These are phyloP conservation scores for Pythium myriotylum DNA, from an alignment of 352 stramenopile species.

Conservation along the genomic window DNA sequence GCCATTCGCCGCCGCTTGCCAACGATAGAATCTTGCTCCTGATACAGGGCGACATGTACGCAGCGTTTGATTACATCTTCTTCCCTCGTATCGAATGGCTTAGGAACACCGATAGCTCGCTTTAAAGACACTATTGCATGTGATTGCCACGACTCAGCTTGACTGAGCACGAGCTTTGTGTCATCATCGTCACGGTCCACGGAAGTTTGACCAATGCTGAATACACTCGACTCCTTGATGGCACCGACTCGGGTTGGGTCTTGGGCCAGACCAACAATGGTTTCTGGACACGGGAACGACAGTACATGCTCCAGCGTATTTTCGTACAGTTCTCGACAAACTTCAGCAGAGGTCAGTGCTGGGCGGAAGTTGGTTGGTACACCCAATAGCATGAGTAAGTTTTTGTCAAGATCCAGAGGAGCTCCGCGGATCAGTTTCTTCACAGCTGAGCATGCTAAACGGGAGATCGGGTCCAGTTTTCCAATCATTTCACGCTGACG, in stretches of 20 bases:
- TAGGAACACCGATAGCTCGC: constrained; percentile 63
- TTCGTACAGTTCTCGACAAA: constrained; percentile 44
- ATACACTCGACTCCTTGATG: constrained; percentile 36
- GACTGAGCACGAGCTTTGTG: constrained; percentile 38
- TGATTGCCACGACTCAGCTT: constrained; percentile 53
- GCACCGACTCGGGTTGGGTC: constrained; percentile 29
- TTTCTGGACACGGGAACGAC: constrained; percentile 73
- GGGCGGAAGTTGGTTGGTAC: constrained; percentile 81
- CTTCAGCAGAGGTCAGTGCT: constrained; percentile 58
- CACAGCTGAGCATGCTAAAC: constrained; percentile 64
- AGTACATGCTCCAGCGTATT: constrained; percentile 74
- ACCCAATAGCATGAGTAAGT: constrained; percentile 73
- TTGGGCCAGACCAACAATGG: constrained; percentile 54
- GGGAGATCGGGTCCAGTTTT: constrained; percentile 45
- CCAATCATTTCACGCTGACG: constrained; percentile 43
- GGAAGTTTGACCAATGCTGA: constrained; percentile 18
- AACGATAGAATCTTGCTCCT: constrained; percentile 45
- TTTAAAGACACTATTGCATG: constrained; percentile 83
- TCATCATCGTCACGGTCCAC: constrained; percentile 38
- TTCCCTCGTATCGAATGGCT: constrained; percentile 77
- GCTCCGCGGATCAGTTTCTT: constrained; percentile 75
- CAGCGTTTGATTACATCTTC: constrained; percentile 78
- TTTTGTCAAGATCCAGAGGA: constrained; percentile 68
- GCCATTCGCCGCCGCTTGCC: constrained; percentile 1
- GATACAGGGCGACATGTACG: constrained; percentile 79